These are phyloP conservation scores for Phytophthora syringae DNA, from an alignment of 352 stramenopile genomes.

Conservation along the genomic window DNA sequence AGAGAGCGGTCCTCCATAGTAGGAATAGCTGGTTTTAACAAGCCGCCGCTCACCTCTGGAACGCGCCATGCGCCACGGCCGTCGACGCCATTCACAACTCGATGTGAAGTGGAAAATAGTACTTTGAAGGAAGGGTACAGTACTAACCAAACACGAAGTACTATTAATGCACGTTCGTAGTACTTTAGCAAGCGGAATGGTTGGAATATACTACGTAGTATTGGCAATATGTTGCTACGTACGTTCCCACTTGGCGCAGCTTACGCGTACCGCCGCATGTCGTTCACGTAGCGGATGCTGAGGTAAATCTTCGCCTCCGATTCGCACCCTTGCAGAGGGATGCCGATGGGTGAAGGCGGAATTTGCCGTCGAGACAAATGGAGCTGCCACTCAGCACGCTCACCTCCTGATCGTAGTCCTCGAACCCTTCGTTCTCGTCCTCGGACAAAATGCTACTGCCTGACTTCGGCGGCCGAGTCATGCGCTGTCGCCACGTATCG, in stretches of 20 bases:
- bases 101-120: constrained; percentile 2
- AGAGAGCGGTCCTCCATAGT: neutral
- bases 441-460: constrained; percentile 54
- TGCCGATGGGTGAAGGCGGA: constrained; percentile 50
- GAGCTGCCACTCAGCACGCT: constrained; percentile 63
- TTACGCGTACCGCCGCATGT: constrained; percentile 83
- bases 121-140: constrained; percentile 6
- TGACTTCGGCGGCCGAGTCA: constrained; percentile 51
- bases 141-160: no score
- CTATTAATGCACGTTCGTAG: no score
- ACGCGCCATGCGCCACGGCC: constrained; percentile 62
- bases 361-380: constrained; percentile 59
- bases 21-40: neutral
- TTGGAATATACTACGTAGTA: no score
- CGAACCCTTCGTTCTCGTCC: constrained; percentile 54
- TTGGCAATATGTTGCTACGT: constrained; percentile 10
- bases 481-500: constrained; percentile 68
- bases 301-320: constrained; percentile 72
- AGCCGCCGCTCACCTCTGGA: constrained; percentile 55
- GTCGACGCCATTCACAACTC: constrained; percentile 27
- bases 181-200: no score
- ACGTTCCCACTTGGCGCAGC: constrained; percentile 14
- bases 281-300: constrained; percentile 89
- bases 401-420: constrained; percentile 73
- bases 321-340: constrained; percentile 59